A percentile compares a stretch with the other conserved stretches of the same genome.
These are phyloP conservation scores for Coffea eugenioides DNA, from an alignment of 257 asterid species.

Conservation along the genomic window DNA sequence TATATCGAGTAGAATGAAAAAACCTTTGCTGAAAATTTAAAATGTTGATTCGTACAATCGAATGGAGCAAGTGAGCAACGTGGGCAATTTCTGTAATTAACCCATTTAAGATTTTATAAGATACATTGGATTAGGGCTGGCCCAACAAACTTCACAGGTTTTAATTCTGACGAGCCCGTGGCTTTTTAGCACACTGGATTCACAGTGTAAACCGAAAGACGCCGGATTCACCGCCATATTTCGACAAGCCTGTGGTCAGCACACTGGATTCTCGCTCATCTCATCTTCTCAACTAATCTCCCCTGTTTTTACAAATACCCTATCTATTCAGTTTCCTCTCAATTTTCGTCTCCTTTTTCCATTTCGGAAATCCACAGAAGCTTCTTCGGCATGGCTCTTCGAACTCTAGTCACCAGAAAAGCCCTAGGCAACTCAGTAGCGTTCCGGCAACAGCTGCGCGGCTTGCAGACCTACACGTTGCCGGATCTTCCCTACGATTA, in stretches of 20 bases:
- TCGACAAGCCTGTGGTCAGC: too few species aligned
- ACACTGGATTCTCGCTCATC: not conserved
- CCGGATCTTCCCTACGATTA: constrained; percentile 88
- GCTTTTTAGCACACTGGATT: not conserved
- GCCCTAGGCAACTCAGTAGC: constrained; percentile 28
- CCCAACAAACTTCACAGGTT: too few species aligned
- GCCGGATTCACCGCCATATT: not conserved
- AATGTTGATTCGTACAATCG: too few species aligned
- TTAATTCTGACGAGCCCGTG: too few species aligned
- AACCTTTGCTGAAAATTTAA: too few species aligned
- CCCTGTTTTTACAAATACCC: not conserved
- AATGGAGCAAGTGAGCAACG: too few species aligned
- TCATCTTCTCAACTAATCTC: too few species aligned
- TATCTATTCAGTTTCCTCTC: not conserved
- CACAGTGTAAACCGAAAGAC: too few species aligned
- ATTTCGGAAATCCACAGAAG: not conserved
- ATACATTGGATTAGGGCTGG: too few species aligned
- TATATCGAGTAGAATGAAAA: too few species aligned
- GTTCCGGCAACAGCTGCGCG: constrained; percentile 43
- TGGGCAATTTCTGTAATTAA: too few species aligned
- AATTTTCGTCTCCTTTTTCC: not conserved
- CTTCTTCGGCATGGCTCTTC: constrained; percentile 55
- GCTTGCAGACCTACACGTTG: constrained; percentile 63
- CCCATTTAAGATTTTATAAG: too few species aligned
- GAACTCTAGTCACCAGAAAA: constrained; percentile 44